Evolutionary conservation across 1,284 basidiomycete species (phyloP), one percentile per base, ranked within the genome.

Genomic region (Cutaneotrichosporon arboriforme): DNA sequence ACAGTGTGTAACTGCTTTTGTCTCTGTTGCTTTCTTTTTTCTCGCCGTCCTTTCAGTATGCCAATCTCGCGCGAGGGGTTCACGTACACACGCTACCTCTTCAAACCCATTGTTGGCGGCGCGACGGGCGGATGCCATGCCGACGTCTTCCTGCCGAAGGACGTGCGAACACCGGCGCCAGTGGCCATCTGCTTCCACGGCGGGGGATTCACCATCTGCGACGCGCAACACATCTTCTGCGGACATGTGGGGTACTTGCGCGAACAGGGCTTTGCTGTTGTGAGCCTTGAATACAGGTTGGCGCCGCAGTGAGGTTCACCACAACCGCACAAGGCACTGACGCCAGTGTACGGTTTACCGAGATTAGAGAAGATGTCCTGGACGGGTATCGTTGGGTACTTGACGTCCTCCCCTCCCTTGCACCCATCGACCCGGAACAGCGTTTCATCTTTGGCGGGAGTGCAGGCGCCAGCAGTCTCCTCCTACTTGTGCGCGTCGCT

Each of bases 181-280:
- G 47, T 49, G n/a, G 47, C 17, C 31, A 42, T 49, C 39, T 22
- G 26, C 9, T 49, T 34, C 49, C 49, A 50, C 41, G 40, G 40
- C 15, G 49, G 49, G 20, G 49, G 33, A n/a, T 50, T 50, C 41
- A 37, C 34, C 8, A 40, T 36, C 12, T 18, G 41, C 41, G 49
- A 34, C 34, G n/a, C 41, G 12, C 49, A 44, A 34, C 40, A 43
- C 40, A 23, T 50, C 33, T 36, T 36, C 49, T 14, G n/a, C 41
- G 34, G 34, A 13, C 41, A 43, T 22, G 21, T 43, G 9, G 40
- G 10, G 17, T 44, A 44, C 31, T 40, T 50, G 34, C 40, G 42
- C 21, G 34, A 43, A 17, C 39, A 23, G 21, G 49, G 49, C 7
- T 43, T 50, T 18, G 40, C 34, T 2, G 40, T 50, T 34, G 49